These are phyloP conservation scores for Fraxinus anomala DNA, from an alignment of 257 asterid species.

Conservation along the genomic window DNA sequence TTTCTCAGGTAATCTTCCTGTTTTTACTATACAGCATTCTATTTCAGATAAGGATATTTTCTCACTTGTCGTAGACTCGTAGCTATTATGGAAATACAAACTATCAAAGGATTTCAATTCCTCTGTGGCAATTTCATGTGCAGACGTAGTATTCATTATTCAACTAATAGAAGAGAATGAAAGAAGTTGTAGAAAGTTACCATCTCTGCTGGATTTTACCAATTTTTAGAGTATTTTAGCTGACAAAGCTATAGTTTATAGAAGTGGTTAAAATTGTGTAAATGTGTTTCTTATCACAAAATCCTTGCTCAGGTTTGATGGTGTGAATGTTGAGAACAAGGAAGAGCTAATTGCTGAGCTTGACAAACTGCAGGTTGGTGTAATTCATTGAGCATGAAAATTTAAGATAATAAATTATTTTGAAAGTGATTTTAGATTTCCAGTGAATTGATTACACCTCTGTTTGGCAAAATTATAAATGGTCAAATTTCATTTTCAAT, in stretches of 20 bases:
- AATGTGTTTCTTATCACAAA: constrained; percentile 20
- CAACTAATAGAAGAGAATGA: constrained; percentile 5
- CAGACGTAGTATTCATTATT: no score
- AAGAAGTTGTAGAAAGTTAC: background rate
- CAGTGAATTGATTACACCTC: background rate
- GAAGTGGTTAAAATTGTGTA: constrained; percentile 4
- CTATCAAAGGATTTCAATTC: constrained; percentile 12
- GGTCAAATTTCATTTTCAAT: no score
- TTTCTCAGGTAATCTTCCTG: constrained; percentile 53
- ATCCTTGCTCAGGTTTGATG: constrained; percentile 60
- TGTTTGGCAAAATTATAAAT: no score
- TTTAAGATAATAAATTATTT: constrained; percentile 1
- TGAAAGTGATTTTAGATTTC: background rate
- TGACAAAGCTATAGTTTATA: constrained; percentile 13
- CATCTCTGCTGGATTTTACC: constrained; percentile 12
- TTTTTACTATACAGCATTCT: background rate
- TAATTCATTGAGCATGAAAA: constrained; percentile 11
- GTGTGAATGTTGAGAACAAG: constrained; percentile 33
- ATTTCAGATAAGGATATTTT: constrained; percentile 12
- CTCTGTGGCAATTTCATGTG: background rate
- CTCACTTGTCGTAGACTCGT: background rate
- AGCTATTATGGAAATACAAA: constrained; percentile 9
- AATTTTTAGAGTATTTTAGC: background rate
- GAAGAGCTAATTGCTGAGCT: constrained; percentile 53
- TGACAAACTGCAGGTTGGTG: constrained; percentile 67